phyloP scores from a whole-genome alignment of 148 eudicot species.

The Rhododendron henanense region DNA sequence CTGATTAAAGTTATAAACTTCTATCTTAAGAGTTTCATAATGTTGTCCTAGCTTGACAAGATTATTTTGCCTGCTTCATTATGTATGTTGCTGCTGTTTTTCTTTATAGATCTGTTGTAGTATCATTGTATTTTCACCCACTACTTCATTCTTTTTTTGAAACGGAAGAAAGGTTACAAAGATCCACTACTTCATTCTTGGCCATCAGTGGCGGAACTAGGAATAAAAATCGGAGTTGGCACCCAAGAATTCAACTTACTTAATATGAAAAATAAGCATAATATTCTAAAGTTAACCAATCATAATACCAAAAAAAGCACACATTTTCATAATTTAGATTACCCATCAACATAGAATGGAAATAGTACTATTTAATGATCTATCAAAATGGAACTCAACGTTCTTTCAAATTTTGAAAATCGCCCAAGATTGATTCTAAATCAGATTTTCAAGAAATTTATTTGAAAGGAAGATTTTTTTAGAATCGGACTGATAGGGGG shows the following conservation, averaged over 20 bases:
- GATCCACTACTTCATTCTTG: no score
- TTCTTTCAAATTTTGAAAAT: background rate
- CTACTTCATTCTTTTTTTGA: no score
- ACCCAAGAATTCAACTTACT: background rate
- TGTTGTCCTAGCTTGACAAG: background rate
- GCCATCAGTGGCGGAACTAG: background rate
- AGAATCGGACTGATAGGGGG: no score
- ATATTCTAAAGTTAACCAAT: background rate
- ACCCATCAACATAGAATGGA: background rate
- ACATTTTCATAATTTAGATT: no score
- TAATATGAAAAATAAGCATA: no score
- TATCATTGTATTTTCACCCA: background rate
- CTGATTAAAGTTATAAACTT: background rate
- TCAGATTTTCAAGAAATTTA: no score
- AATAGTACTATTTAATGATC: background rate
- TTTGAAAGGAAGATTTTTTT: no score
- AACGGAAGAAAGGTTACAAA: no score
- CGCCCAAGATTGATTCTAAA: background rate
- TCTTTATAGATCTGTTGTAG: background rate
- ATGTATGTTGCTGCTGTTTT: background rate
- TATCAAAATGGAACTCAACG: background rate
- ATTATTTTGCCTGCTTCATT: background rate
- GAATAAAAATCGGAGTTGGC: background rate
- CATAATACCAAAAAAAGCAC: background rate
- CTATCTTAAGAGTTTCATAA: background rate